phyloP scores from a whole-genome alignment of 106 monocot species.

The Gastrodia elata region DNA sequence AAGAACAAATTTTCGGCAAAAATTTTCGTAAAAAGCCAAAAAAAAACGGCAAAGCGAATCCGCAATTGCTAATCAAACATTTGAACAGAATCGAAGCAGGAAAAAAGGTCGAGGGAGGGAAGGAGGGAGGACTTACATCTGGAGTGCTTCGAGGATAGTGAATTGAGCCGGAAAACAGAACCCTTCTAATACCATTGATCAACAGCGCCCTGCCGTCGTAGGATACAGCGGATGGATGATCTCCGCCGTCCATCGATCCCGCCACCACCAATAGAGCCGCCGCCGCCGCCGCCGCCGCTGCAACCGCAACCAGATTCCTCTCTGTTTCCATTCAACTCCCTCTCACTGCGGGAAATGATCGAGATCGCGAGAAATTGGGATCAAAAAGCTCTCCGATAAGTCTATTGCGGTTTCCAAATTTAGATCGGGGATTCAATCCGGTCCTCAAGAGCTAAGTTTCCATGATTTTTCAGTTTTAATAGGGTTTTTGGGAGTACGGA shows the following conservation, averaged over 20 bases:
- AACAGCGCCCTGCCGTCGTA: slow-evolving; percentile 55
- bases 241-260: not conserved
- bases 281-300: not conserved
- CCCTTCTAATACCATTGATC: slow-evolving; percentile 38
- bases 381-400: too few species aligned
- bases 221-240: too few species aligned
- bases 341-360: not conserved
- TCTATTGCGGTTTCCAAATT: too few species aligned
- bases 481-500: too few species aligned
- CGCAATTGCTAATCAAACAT: not conserved
- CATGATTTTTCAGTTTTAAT: too few species aligned
- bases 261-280: not conserved
- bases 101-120: slow-evolving; percentile 15
- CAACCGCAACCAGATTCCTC: not conserved
- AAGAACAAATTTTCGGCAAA: not conserved
- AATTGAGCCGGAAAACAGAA: slow-evolving; percentile 70
- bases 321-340: not conserved
- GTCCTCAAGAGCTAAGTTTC: too few species aligned
- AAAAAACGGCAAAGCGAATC: not conserved
- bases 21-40: not conserved
- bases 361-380: too few species aligned
- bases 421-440: too few species aligned
- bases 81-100: slow-evolving; percentile 3
- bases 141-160: slow-evolving; percentile 77
- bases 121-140: slow-evolving; percentile 17